Conservation (phyloP, 1,284 basidiomycete genomes). For the Puccinia hordei region DNA sequence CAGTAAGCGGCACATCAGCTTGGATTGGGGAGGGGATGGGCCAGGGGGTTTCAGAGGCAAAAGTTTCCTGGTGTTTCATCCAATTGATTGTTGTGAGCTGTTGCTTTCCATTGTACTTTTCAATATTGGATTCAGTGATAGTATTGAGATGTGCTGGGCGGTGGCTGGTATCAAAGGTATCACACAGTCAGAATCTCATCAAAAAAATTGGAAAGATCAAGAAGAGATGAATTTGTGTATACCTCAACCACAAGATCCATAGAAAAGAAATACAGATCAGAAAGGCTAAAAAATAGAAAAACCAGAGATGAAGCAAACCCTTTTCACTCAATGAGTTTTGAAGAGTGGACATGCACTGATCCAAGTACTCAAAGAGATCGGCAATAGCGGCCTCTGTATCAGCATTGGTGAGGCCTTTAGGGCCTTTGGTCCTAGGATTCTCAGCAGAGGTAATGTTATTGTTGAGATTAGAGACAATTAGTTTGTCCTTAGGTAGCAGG, state of each 20-base stretch:
- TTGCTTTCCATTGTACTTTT: too few species aligned
- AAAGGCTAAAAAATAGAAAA: neutral
- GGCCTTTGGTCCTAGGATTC: constrained; percentile 58
- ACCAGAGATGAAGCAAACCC: constrained; percentile 49
- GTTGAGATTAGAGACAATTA: constrained; percentile 29
- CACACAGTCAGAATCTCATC: neutral
- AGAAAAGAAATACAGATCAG: neutral
- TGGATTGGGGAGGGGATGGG: too few species aligned
- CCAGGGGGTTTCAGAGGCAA: too few species aligned
- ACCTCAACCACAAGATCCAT: constrained; percentile 88
- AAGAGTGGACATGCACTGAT: constrained; percentile 86
- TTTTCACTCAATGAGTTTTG: constrained; percentile 78
- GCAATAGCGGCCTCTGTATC: constrained; percentile 93
- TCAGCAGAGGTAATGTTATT: neutral
- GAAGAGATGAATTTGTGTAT: constrained; percentile 54
- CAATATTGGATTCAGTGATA: constrained; percentile 50
- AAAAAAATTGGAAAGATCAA: neutral
- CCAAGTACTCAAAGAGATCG: constrained; percentile 93
- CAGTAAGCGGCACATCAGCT: too few species aligned
- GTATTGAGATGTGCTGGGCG: constrained; percentile 67
- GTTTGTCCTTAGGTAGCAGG: constrained; percentile 53
- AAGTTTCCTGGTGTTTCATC: too few species aligned
- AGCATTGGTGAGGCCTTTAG: constrained; percentile 79
- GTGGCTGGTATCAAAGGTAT: constrained; percentile 68
- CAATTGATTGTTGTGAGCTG: too few species aligned